Base-by-base conservation (phyloP, 441 rosid genomes). In the Capsella rubella region DNA sequence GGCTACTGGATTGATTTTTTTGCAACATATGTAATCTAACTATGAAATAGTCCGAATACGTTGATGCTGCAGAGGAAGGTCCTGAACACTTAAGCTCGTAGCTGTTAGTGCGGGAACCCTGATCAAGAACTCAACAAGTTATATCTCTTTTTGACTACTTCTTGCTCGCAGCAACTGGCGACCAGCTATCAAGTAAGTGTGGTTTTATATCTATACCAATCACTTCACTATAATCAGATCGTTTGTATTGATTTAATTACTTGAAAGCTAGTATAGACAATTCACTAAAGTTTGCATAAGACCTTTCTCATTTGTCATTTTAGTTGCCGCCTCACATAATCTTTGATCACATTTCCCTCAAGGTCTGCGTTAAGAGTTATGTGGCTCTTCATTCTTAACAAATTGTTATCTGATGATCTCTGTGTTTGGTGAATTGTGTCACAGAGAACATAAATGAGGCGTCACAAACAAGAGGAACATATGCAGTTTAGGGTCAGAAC, bases 21-120 rank as follows among this genome's bases (percentile, higher is more conserved):
- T 68, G 55, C 43, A 78, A 69, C 59, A 56, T 18, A 31, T 42
- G 5, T 45, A 77, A 71, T 71, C 80, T 77, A 76, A 78, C 84
- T 74, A 14, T 60, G 73, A 56, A 34, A 73, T 74, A 52, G 80
- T 79, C 81, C 34, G 79, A 81, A 63, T 78, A 67, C 57, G 73
- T 70, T 77, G 78, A 82, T 85, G 64, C 65, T 80, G 75, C 89
- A 88, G 97, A 81, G 80, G 84, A 64, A 79, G 56, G 85, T 77
- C 43, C 52, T 85, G 67, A 78, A 80, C 66, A 42, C 80, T 43
- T 61, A 79, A 80, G 82, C 61, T 85, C 16, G 70, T 78, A 75
- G 89, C 82, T 67, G 68, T 73, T 76, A 54, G 85, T 21, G 59
- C 47, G 8, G 37, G 37, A 34, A 34, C 37, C 8, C 37, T 34